Evolutionary conservation across 1,139 yeast genomes (phyloP), one percentile per base, ranked within the genome.

Genomic region (Lodderomyces elongisporus): DNA sequence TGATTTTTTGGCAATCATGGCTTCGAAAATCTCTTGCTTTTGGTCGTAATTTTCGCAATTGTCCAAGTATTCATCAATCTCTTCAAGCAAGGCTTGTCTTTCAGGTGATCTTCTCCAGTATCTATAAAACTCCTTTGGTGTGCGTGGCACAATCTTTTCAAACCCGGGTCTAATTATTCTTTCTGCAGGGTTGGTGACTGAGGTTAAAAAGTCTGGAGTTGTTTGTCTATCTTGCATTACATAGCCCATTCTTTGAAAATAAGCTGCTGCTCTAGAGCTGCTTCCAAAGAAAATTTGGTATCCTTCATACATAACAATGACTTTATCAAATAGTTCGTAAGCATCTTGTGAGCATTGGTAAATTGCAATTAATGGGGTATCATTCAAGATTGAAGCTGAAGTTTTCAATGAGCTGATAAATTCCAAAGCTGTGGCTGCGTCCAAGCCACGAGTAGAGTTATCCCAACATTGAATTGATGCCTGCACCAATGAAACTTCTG

Each of bases 211-310:
- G 30, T 41, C 45, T 10, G 45, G 40, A 4, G 91, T 79, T 6
- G 94, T 81, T 61, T 82, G 88, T 56, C 95, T 77, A 24, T 71
- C 67, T 27, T 84, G 81, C 49, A 87, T 82, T 10, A 67, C 55
- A 45, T 56, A 74, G 5, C 79, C 79, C 74, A 72, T 62, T 16
- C 55, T 54, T 34, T 54, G 52, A 37, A 74, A 74, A 48, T 54
- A 74, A 2, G 44, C 49, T 45, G 63, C 70, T 1, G 78, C 79
- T 10, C 54, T 46, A 27, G 52, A 54, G 9, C 77, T 66, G 26
- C 74, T 70, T 40, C 95, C 95, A 48, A 69, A 85, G 59, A 55
- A 85, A 38, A 41, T 41, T 32, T 41, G 45, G 33, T 40, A 38
- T 9, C 45, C 45, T 35, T 41, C 45, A 32, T 41, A 87, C 79